phyloP scores from a whole-genome alignment of 495 filamentous ascomycete species.

The Xylaria intraflava region DNA sequence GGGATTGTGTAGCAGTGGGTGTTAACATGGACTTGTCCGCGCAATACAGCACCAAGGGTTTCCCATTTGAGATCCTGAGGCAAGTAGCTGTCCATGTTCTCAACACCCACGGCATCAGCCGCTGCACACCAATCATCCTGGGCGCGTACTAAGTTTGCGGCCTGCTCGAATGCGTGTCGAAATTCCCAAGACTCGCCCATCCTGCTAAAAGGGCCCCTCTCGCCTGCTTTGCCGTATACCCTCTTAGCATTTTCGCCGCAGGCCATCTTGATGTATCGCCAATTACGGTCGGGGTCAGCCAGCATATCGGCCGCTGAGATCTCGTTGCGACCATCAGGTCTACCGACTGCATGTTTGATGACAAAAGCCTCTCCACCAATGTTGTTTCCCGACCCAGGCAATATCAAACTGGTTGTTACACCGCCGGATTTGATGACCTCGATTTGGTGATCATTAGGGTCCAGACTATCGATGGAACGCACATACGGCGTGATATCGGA shows the following conservation, averaged over 20 bases:
- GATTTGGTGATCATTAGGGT: constrained; percentile 45
- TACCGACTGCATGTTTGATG: constrained; percentile 53
- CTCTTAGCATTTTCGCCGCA: constrained; percentile 59
- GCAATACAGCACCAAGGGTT: constrained; percentile 50
- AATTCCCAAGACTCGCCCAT: constrained; percentile 59
- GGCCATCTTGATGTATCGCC: constrained; percentile 66
- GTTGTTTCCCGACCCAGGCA: constrained; percentile 59
- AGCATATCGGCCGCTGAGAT: constrained; percentile 43
- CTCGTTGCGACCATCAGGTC: constrained; percentile 44
- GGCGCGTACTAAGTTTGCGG: constrained; percentile 40
- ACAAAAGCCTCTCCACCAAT: constrained; percentile 61
- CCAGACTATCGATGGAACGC: constrained; percentile 50
- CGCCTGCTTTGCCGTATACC: constrained; percentile 41
- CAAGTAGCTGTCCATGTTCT: constrained; percentile 36
- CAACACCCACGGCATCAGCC: constrained; percentile 36
- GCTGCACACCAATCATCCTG: constrained; percentile 56
- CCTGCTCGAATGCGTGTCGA: constrained; percentile 54
- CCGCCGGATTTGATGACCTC: constrained; percentile 60
- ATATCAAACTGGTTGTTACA: constrained; percentile 59
- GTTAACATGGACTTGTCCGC: constrained; percentile 56
- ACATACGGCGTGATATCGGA: constrained; percentile 51
- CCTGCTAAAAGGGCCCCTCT: constrained; percentile 38
- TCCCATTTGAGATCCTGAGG: constrained; percentile 54
- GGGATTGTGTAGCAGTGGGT: constrained; percentile 61
- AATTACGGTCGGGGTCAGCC: constrained; percentile 43